Evolutionary conservation across 225 moss, liverwort and hornwort species (phyloP), one percentile per base, ranked within the genome.

Genomic region (Neckera pumila): DNA sequence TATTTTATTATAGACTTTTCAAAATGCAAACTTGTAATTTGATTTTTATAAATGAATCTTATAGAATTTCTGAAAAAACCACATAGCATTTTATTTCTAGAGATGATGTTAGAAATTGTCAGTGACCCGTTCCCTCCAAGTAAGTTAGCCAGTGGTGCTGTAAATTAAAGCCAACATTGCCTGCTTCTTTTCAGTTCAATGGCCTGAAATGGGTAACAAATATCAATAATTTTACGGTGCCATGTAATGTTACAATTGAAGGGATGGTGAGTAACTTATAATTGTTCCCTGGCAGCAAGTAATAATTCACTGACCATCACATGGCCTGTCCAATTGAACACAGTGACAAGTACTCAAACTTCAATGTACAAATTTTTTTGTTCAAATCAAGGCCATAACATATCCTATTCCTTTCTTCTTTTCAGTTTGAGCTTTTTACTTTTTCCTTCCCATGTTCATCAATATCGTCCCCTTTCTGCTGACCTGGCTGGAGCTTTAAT

Each of bases 251-350:
- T 23, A 5, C 1, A 4, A 78, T 86, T 63, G 70, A 83, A 71
- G 76, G 63, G 82, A 77, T 62, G 69, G 78, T 56, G 62, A 77
- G 78, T 78, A 86, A 82, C n/a, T 71, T 78, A 86, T 86, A 91
- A 79, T 89, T 56, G 89, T 89, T 86, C 47, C 38, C 72, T 91
- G 86, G 49, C 72, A 78, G 63, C 27, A 63, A 71, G 91, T 79
- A 88, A 88, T 91, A 83, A 88, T 86, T 86, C 86, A 64, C 79
- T 91, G 86, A 71, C 86, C 88, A 57, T 89, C 79, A 65, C 72
- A 89, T 89, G 91, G 88, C 86, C 80, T 91, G 83, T 86, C 86
- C 88, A 89, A 86, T 82, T 88, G 85, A 88, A 88, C n/a, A 66
- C 71, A 56, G 77, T 59, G n/a, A n/a, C 67, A 7, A 21, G 85